A percentile compares a stretch with the other conserved stretches of the same genome.
Evolutionary conservation across 1,284 basidiomycete genomes (phyloP).

Genomic region (Heterobasidion annosum): DNA sequence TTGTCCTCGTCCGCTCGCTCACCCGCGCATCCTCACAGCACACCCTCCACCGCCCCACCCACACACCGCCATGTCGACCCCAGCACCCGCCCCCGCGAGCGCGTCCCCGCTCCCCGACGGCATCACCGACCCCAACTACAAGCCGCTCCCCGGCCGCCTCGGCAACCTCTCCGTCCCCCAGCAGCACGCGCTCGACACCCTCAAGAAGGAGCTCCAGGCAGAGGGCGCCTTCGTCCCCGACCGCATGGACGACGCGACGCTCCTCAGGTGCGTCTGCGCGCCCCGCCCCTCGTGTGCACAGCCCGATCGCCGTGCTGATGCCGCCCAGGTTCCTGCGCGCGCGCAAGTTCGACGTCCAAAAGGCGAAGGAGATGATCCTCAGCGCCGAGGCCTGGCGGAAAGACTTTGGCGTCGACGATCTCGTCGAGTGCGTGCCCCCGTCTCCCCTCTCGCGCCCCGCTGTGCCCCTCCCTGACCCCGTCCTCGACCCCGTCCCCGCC

Average conservation of each 20-base stretch:
- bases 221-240: conserved; percentile 57
- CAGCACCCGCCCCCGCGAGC: conserved; percentile 21
- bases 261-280: conserved; percentile 49
- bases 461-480: neutral
- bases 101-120: conserved; percentile 50
- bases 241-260: conserved; percentile 73
- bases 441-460: neutral
- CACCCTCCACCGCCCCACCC: too few species aligned
- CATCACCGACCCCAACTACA: conserved; percentile 61
- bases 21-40: too few species aligned
- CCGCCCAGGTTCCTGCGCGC: conserved; percentile 76
- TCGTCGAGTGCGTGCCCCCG: conserved; percentile 57
- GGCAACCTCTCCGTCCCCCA: conserved; percentile 78
- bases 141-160: conserved; percentile 67
- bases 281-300: neutral
- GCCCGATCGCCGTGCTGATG: neutral
- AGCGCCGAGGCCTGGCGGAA: conserved; percentile 87
- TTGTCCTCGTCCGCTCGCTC: too few species aligned
- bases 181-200: conserved; percentile 62
- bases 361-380: conserved; percentile 82
- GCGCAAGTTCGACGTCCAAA: conserved; percentile 82
- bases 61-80: neutral
- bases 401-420: conserved; percentile 82
- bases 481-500: neutral
- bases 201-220: conserved; percentile 60